phyloP scores from a whole-genome alignment of 73 alveolate species.

The Paraurostyla sp. region DNA sequence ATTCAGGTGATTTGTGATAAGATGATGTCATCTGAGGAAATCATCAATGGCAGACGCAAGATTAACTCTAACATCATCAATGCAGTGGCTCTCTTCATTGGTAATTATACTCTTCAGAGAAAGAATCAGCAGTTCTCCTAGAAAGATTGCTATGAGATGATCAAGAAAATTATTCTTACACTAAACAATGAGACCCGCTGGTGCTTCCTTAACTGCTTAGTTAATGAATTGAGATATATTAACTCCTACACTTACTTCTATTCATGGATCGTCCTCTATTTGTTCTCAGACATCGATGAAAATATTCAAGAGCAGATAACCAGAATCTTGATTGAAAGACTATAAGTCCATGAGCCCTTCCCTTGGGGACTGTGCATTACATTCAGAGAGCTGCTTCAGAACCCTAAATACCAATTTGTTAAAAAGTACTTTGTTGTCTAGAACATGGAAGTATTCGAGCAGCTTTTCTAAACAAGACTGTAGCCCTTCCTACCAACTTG shows the following conservation, averaged over 20 bases:
- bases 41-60: constrained; percentile 69
- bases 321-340: constrained; percentile 91
- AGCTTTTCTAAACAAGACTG: constrained; percentile 13
- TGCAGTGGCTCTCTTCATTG: constrained; percentile 86
- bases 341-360: constrained; percentile 87
- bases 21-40: constrained; percentile 67
- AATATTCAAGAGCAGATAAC: constrained; percentile 84
- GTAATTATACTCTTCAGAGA: constrained; percentile 69
- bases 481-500: constrained; percentile 25
- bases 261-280: constrained; percentile 79
- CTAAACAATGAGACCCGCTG: constrained; percentile 84
- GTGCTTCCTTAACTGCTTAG: constrained; percentile 85
- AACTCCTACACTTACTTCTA: constrained; percentile 93
- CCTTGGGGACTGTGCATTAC: constrained; percentile 98
- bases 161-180: constrained; percentile 72
- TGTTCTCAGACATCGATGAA: constrained; percentile 79
- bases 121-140: constrained; percentile 48
- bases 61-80: constrained; percentile 82
- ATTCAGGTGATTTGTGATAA: constrained; percentile 77
- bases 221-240: constrained; percentile 95
- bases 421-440: constrained; percentile 29
- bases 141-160: constrained; percentile 78
- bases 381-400: constrained; percentile 84
- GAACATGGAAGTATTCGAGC: constrained; percentile 30
- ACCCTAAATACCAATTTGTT: constrained; percentile 56